Evolutionary conservation across 2,329 filamentous ascomycete genomes (phyloP).

Genomic region (Nigrograna mackinnonii): DNA sequence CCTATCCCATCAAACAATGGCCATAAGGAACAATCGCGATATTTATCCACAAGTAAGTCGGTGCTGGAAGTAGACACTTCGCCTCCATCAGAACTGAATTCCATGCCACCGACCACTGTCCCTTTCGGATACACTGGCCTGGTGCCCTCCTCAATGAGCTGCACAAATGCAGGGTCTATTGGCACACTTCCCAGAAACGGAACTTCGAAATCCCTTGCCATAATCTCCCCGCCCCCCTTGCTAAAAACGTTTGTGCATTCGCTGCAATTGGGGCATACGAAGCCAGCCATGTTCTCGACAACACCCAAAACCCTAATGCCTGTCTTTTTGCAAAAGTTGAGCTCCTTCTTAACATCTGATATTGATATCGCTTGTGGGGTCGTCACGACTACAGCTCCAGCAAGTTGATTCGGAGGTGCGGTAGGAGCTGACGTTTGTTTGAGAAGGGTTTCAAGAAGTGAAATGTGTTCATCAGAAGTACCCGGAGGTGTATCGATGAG

Average conservation of each 20-base stretch:
- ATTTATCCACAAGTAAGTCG: constrained; percentile 66
- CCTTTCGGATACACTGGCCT: constrained; percentile 70
- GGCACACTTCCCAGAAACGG: constrained; percentile 85
- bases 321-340: constrained; percentile 91
- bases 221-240: constrained; percentile 83
- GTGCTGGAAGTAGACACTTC: too few species aligned
- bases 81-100: constrained; percentile 22
- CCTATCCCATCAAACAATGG: constrained; percentile 69
- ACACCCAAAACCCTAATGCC: constrained; percentile 81
- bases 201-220: constrained; percentile 85
- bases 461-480: constrained; percentile 96
- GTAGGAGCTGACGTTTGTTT: constrained; percentile 27
- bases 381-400: constrained; percentile 91
- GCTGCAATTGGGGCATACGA: constrained; percentile 74
- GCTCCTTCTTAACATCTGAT: constrained; percentile 90
- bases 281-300: constrained; percentile 95
- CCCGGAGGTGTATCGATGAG: constrained; percentile 96
- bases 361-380: constrained; percentile 94
- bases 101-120: constrained; percentile 49
- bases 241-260: constrained; percentile 95
- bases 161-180: constrained; percentile 90
- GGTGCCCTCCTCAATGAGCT: constrained; percentile 77
- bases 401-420: constrained; percentile 63
- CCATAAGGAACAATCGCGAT: constrained; percentile 68
- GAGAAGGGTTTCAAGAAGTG: constrained; percentile 81